Evolutionary conservation across 1,284 basidiomycete species (phyloP).

Genomic region (Moesziomyces sp.): DNA sequence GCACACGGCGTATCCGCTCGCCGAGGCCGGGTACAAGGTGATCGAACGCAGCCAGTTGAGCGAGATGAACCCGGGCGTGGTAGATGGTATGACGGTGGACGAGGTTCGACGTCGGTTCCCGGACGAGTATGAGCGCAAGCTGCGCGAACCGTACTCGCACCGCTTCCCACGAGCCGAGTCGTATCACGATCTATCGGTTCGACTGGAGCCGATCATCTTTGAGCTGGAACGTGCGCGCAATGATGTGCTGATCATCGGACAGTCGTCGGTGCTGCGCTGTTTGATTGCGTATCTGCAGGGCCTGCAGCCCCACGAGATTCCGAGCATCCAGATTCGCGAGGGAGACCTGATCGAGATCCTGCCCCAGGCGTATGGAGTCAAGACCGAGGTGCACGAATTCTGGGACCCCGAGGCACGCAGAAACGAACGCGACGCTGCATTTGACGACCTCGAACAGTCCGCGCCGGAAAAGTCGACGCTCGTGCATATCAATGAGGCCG

Average conservation of each 20-base stretch:
- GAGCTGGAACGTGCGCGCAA: conserved; percentile 83
- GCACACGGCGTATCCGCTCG: conserved; percentile 95
- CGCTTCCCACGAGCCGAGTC: conserved; percentile 72
- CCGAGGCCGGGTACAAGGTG: conserved; percentile 75
- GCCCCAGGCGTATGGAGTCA: conserved; percentile 66
- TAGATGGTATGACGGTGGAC: conserved; percentile 89
- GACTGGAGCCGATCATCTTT: conserved; percentile 81
- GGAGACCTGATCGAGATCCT: conserved; percentile 65
- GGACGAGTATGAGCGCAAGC: conserved; percentile 91
- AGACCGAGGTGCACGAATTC: conserved; percentile 60
- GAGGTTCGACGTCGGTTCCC: conserved; percentile 90
- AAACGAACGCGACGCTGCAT: conserved; percentile 56
- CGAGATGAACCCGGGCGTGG: conserved; percentile 87
- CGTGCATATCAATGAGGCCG: conserved; percentile 31
- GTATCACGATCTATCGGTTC: conserved; percentile 81
- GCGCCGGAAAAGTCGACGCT: conserved; percentile 12
- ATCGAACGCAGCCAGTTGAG: conserved; percentile 94
- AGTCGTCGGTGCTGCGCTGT: conserved; percentile 97
- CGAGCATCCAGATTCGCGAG: conserved; percentile 83
- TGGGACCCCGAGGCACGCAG: conserved; percentile 62
- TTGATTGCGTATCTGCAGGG: conserved; percentile 78
- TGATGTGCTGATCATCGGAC: conserved; percentile 75
- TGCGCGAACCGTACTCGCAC: conserved; percentile 92
- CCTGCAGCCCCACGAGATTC: conserved; percentile 93
- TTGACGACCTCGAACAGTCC: conserved; percentile 40